Conservation (phyloP, 257 asterid genomes). For the Cruciata laevipes region DNA sequence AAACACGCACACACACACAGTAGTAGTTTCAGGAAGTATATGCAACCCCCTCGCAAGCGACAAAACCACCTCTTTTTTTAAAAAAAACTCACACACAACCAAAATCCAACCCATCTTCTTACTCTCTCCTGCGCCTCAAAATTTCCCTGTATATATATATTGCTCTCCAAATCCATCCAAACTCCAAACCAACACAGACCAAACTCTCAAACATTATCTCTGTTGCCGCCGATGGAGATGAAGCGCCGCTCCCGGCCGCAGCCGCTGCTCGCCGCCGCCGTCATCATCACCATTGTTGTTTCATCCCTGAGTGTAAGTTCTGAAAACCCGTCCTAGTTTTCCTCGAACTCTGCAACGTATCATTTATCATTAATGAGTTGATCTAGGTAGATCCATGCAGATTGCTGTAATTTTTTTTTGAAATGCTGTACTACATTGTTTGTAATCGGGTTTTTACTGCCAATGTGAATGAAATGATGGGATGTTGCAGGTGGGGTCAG, state of each 20-base stretch:
- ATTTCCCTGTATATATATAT: slow-evolving; percentile 20
- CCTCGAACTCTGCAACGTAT: neutral
- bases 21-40: neutral
- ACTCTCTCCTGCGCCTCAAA: slow-evolving; percentile 7
- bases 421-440: neutral
- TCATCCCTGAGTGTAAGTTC: slow-evolving; percentile 7
- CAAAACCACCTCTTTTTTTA: neutral
- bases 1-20: neutral
- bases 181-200: slow-evolving; percentile 13
- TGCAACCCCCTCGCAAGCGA: neutral
- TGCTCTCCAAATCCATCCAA: slow-evolving; percentile 1
- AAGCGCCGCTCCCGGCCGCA: neutral
- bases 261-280: neutral
- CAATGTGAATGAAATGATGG: neutral
- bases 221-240: neutral
- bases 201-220: neutral
- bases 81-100: slow-evolving; percentile 4
- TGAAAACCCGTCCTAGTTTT: neutral
- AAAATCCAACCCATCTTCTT: slow-evolving; percentile 6
- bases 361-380: neutral
- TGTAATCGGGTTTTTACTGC: too few relatives aligned
- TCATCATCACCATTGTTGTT: neutral
- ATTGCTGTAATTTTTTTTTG: neutral
- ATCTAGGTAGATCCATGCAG: neutral
- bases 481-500: slow-evolving; percentile 18